Evolutionary conservation across 352 stramenopile genomes (phyloP), one percentile per base, ranked within the genome.

Genomic region (Blastocystis sp.): DNA sequence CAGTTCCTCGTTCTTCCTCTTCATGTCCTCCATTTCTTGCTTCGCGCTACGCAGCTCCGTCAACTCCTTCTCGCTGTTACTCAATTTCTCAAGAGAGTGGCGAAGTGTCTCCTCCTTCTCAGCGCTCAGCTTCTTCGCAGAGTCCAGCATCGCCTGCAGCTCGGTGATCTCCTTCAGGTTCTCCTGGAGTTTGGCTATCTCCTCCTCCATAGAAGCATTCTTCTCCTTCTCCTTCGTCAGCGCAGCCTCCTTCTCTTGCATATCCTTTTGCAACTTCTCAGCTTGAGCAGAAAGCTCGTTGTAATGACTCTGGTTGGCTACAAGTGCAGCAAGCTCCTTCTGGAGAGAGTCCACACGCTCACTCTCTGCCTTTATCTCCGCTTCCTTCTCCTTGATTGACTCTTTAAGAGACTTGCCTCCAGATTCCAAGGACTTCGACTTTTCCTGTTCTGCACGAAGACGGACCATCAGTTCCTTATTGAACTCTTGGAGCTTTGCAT

Each of bases 101-200:
- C 87, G 91, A 53, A 95, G 87, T 50, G 91, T 91, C 59, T 93
- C 92, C 76, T 93, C 91, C 92, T 95, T 95, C 92, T 95, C 93
- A 13, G 92, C 90, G 89, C 94, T 93, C 89, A 94, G 76, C 87
- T 91, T 92, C 62, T 94, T 91, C 47, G 91, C 88, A n/a, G 90
- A 84, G n/a, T 92, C 90, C 20, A 95, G 91, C 20, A 95, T 91
- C 89, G 91, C 88, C 79, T 92, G 89, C 92, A 95, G 94, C 76
- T 90, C 68, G 23, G 91, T 90, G n/a, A 90, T 90, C 59, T 90
- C 87, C 90, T 93, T 45, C 50, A 84, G 43, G 29, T 84, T 63
- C 73, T 84, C 34, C 47, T 64, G 73, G 11, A 84, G 53, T 11
- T 53, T n/a, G 20, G 64, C 47, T 18, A 84, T 59, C 56, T 84